phyloP scores from a whole-genome alignment of 2,329 filamentous ascomycete species.

The Verticillium tricorpus region DNA sequence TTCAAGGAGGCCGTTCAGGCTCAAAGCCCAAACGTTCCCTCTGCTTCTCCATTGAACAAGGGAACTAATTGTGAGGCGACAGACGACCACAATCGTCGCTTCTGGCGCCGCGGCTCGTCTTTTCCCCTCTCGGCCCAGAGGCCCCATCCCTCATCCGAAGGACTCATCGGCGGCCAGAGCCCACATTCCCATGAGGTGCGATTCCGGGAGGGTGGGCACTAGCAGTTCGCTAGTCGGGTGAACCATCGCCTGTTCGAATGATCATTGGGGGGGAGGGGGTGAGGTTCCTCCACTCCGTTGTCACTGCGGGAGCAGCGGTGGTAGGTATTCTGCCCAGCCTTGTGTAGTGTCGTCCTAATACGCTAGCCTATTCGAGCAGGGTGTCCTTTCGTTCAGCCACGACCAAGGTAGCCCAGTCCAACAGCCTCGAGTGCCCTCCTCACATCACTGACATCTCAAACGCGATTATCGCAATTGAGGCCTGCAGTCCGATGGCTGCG shows the following conservation, averaged over 20 bases:
- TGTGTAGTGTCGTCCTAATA: background rate
- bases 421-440: no score
- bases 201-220: slow-evolving; percentile 3
- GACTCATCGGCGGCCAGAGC: background rate
- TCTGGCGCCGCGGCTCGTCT: background rate
- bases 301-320: background rate
- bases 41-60: no score
- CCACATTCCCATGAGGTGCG: background rate
- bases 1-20: background rate
- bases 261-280: background rate
- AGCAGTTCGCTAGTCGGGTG: background rate
- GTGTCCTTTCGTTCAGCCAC: background rate
- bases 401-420: background rate
- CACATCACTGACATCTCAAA: no score
- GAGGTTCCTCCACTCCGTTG: background rate
- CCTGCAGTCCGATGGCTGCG: no score
- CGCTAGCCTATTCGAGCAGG: background rate
- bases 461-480: no score
- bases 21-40: background rate
- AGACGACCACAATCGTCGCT: background rate
- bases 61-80: background rate
- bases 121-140: background rate
- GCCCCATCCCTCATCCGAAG: background rate
- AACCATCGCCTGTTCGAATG: background rate
- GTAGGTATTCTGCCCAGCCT: background rate